A percentile compares a stretch with the other conserved stretches of the same genome.
These are phyloP conservation scores for Heterobasidion occidentale DNA, from an alignment of 1,284 basidiomycete species.

Conservation along the genomic window DNA sequence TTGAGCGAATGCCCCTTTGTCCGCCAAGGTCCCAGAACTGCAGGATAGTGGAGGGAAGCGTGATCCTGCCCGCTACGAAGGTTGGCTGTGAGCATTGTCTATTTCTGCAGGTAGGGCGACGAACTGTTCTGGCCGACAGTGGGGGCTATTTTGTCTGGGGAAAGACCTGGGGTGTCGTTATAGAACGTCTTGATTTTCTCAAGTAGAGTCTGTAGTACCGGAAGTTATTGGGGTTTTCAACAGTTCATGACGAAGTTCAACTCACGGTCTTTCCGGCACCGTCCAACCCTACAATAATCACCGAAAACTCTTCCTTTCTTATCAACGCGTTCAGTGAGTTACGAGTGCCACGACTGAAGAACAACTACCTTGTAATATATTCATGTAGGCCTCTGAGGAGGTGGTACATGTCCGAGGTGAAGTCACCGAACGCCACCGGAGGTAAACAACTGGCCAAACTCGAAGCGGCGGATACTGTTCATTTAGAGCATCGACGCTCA, in stretches of 20 bases:
- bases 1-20: constrained; percentile 83
- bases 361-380: constrained; percentile 72
- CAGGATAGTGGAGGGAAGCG: constrained; percentile 82
- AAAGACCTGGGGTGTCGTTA: constrained; percentile 75
- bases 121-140: constrained; percentile 93
- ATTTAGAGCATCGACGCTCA: neutral
- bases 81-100: neutral
- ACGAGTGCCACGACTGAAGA: constrained; percentile 20
- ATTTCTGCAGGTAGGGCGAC: constrained; percentile 13
- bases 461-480: neutral
- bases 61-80: constrained; percentile 80
- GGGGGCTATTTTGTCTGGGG: constrained; percentile 86
- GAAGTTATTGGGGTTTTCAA: too few species aligned
- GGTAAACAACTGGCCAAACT: constrained; percentile 1
- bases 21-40: constrained; percentile 95
- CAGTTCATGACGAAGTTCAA: constrained; percentile 1
- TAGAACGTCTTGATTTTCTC: constrained; percentile 92
- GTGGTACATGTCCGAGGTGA: constrained; percentile 64
- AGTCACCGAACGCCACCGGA: neutral
- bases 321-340: constrained; percentile 4
- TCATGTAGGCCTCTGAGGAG: constrained; percentile 85
- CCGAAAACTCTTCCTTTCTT: constrained; percentile 89
- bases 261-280: constrained; percentile 87
- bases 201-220: constrained; percentile 59
- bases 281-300: constrained; percentile 86